Conservation (phyloP, 2,329 filamentous ascomycete genomes). For the Fusarium albidum region DNA sequence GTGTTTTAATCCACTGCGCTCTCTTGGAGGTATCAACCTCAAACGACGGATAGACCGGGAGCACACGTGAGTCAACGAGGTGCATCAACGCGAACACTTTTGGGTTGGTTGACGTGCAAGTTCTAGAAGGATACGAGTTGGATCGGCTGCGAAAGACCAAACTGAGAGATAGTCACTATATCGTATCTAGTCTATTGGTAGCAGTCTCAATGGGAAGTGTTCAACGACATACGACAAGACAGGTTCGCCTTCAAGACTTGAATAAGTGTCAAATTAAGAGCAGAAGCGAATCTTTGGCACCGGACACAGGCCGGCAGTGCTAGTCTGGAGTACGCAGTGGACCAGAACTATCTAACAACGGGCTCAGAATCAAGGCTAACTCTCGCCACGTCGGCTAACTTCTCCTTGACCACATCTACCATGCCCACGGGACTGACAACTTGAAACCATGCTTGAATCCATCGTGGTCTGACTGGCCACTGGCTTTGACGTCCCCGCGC, state of each 20-base stretch:
- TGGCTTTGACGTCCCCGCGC: no score
- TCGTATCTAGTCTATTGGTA: conserved; percentile 18
- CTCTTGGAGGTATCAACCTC: conserved; percentile 21
- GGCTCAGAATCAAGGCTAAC: conserved; percentile 61
- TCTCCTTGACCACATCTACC: conserved; percentile 69
- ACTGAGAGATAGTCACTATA: background rate
- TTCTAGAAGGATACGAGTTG: conserved; percentile 14
- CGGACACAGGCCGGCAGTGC: no score
- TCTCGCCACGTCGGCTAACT: conserved; percentile 71
- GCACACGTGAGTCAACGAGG: conserved; percentile 16
- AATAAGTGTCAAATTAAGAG: no score
- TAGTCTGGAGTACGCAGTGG: no score
- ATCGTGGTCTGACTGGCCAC: no score
- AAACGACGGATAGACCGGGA: conserved; percentile 16
- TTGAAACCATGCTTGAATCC: no score
- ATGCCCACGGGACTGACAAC: no score
- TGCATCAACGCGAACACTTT: conserved; percentile 24
- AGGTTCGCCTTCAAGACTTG: no score
- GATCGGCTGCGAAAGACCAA: no score
- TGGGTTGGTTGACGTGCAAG: conserved; percentile 26
- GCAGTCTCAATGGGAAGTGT: conserved; percentile 3
- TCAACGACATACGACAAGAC: no score
- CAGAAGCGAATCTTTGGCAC: no score
- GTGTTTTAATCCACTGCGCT: no score
- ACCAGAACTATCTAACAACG: conserved; percentile 61